phyloP scores from a whole-genome alignment of 257 asterid species.

The Paulownia fortunei region DNA sequence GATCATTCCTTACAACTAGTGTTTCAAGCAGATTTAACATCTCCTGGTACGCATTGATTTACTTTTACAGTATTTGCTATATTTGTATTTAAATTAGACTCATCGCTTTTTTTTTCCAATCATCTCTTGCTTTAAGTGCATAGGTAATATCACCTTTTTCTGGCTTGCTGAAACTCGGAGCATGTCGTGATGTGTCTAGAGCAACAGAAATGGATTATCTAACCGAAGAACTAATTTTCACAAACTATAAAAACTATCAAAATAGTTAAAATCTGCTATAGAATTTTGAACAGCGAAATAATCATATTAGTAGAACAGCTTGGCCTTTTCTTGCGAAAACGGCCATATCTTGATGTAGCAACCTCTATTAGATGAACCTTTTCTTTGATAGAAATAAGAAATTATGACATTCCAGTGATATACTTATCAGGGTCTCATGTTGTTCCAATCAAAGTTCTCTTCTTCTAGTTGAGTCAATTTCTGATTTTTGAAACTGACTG shows the following conservation, averaged over 20 bases:
- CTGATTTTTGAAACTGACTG: not conserved
- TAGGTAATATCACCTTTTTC: not conserved
- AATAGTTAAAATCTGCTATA: not conserved
- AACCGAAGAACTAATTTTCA: not conserved
- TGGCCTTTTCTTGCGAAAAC: not conserved
- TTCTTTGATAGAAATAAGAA: not conserved
- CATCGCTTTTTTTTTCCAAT: not conserved
- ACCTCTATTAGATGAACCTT: not conserved
- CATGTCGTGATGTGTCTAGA: not conserved
- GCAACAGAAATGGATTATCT: not conserved
- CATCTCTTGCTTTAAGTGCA: constrained; percentile 17
- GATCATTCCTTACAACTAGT: constrained; percentile 92
- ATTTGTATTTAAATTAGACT: constrained; percentile 6
- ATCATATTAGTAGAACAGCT: not conserved
- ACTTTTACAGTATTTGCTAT: constrained; percentile 6
- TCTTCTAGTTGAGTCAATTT: not conserved
- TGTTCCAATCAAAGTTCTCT: too few species aligned
- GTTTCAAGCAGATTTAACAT: constrained; percentile 75
- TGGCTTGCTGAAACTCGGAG: not conserved
- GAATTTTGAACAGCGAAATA: not conserved
- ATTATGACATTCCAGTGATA: not conserved
- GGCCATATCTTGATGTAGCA: not conserved
- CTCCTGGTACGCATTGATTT: constrained; percentile 60
- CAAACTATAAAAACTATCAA: not conserved
- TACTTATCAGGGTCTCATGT: not conserved